These are phyloP conservation scores for Cronartium quercuum DNA, from an alignment of 1,284 basidiomycete species.

Conservation along the genomic window DNA sequence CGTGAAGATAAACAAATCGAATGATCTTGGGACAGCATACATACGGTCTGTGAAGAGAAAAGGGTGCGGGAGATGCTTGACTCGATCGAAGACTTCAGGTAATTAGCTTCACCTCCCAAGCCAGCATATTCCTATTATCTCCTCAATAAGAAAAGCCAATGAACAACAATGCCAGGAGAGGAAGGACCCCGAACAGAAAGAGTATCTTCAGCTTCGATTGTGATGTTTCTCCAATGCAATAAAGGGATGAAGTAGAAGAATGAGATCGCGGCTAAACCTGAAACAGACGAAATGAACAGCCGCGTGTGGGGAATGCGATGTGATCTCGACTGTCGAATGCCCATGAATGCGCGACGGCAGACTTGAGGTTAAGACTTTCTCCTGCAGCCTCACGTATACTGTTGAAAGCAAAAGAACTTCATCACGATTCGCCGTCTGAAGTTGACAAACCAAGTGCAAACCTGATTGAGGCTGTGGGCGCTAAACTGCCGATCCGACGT, in stretches of 20 bases:
- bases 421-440: neutral
- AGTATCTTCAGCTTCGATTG: neutral
- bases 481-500: slow-evolving; percentile 65
- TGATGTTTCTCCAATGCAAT: no score
- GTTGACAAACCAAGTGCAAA: slow-evolving; percentile 48
- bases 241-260: neutral
- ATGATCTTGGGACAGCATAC: slow-evolving; percentile 50
- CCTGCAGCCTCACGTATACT: slow-evolving; percentile 66
- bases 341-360: slow-evolving; percentile 72
- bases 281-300: slow-evolving; percentile 46
- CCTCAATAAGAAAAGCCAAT: neutral
- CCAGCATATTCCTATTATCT: slow-evolving; percentile 64
- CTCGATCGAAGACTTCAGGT: slow-evolving; percentile 64
- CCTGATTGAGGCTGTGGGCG: slow-evolving; percentile 72
- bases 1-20: neutral
- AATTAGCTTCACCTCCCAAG: slow-evolving; percentile 61
- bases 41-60: slow-evolving; percentile 50
- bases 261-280: slow-evolving; percentile 4
- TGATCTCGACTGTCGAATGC: slow-evolving; percentile 74
- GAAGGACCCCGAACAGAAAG: neutral
- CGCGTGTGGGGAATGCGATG: slow-evolving; percentile 60
- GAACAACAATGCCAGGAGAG: neutral
- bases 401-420: slow-evolving; percentile 24
- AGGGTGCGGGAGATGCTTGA: slow-evolving; percentile 62
- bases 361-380: slow-evolving; percentile 74